A percentile compares a stretch with the other conserved stretches of the same genome.
These are phyloP conservation scores for Lasiodiplodia theobromae DNA, from an alignment of 2,329 filamentous ascomycete genomes.

Conservation along the genomic window DNA sequence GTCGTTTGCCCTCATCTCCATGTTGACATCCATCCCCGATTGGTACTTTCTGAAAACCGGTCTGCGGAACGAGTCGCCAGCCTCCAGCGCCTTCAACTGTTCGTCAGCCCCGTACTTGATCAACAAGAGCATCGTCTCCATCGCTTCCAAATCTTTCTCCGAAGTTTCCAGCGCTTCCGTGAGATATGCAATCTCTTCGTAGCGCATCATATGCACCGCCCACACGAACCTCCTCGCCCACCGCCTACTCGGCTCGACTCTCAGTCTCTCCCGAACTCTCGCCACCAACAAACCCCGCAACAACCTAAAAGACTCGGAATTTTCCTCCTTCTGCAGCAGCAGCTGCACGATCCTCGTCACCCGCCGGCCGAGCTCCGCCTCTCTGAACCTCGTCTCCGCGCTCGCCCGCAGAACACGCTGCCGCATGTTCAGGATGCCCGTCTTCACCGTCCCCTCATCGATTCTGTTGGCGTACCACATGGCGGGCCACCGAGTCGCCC, in stretches of 20 bases:
- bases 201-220: neutral
- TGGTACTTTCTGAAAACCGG: neutral
- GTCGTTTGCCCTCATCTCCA: neutral
- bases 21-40: neutral
- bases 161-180: neutral
- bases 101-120: neutral
- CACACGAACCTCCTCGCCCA: neutral
- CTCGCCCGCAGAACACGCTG: neutral
- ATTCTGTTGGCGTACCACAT: neutral
- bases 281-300: neutral
- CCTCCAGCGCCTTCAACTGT: neutral
- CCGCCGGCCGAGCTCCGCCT: neutral
- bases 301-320: neutral
- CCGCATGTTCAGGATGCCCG: neutral
- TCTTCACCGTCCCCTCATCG: neutral
- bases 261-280: neutral
- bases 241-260: neutral
- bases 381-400: neutral
- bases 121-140: neutral
- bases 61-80: neutral
- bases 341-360: neutral
- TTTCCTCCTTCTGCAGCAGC: neutral
- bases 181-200: neutral
- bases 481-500: neutral
- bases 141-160: neutral